Evolutionary conservation across 495 filamentous ascomycete genomes (phyloP), one percentile per base, ranked within the genome.

Genomic region (Xylaria castorea): DNA sequence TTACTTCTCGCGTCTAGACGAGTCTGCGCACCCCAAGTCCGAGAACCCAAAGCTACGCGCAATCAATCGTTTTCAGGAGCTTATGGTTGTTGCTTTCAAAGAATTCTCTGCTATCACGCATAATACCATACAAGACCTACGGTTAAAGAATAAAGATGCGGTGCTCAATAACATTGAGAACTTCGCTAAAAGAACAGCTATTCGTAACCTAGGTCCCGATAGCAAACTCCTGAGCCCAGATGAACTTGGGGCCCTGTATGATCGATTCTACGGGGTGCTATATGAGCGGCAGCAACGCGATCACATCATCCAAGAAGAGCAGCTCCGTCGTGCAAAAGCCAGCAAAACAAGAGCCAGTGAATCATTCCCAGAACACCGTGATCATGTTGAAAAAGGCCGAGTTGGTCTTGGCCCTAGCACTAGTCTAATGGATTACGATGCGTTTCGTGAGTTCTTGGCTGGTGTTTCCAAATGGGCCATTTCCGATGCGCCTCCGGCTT

Each of bases 81-180:
- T 99, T 67, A 97, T 99, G 93, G 96, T 99, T 3, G 95, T 98
- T 4, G 96, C 96, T 16, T 98, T 98, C 85, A 97, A 97, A 72
- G 96, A 99, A 76, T 99, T 99, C 75, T 91, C 95, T 1, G 93
- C 90, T 11, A 97, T 99, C 77, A 99, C 96, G 0, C 95, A 98
- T 77, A 91, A 88, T 75, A 97, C 92, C 48, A 94, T 99, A 67
- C 90, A 89, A 3, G 96, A 98, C 73, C 89, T 97, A 73, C 92
- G 96, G 27, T 85, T 91, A 20, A 97, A 94, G 79, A 94, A 97
- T 81, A 98, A 97, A 81, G 93, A 94, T 77, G 91, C 91, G 3
- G 94, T 99, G 16, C 82, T 99, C 40, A 92, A 92, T 75, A 97
- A 93, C 73, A 99, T 99, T 74, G 97, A 98, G 82, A 97, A 88